Percentiles rank a stretch among this genome's conserved stretches.
These are phyloP conservation scores for Rhizopus arrhizus DNA, from an alignment of 371 early-diverging fungal species.

Conservation along the genomic window DNA sequence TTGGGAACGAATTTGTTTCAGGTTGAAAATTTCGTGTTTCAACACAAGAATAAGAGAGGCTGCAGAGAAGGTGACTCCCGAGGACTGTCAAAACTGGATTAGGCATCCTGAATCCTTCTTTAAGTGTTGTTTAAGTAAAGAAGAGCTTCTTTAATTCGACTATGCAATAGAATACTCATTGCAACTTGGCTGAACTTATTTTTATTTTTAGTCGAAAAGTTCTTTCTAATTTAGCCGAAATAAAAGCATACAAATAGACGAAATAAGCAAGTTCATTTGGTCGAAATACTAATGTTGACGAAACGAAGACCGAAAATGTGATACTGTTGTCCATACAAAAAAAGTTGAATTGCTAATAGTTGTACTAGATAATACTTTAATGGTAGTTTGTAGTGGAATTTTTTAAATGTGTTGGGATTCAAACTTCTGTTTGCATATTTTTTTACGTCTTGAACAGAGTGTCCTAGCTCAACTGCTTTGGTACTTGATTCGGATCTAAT, in stretches of 20 bases:
- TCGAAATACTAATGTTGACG: no score
- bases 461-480: neutral
- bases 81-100: slow-evolving; percentile 2
- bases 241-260: no score
- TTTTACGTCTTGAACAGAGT: slow-evolving; percentile 10
- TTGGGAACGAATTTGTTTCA: no score
- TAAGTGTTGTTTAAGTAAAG: neutral
- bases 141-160: no score
- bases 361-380: neutral
- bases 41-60: neutral
- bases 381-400: slow-evolving; percentile 12
- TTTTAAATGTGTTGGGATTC: slow-evolving; percentile 9
- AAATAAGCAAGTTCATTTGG: no score
- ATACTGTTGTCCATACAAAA: slow-evolving; percentile 4
- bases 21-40: no score
- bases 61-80: neutral
- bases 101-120: slow-evolving; percentile 7
- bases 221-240: no score
- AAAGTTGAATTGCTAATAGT: slow-evolving; percentile 3
- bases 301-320: neutral
- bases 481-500: slow-evolving; percentile 10
- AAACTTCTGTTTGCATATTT: slow-evolving; percentile 12
- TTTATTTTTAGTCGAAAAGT: no score
- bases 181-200: no score
- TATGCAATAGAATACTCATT: no score